These are phyloP conservation scores for Lactifluus volemus DNA, from an alignment of 768 basidiomycete genomes.

Conservation along the genomic window DNA sequence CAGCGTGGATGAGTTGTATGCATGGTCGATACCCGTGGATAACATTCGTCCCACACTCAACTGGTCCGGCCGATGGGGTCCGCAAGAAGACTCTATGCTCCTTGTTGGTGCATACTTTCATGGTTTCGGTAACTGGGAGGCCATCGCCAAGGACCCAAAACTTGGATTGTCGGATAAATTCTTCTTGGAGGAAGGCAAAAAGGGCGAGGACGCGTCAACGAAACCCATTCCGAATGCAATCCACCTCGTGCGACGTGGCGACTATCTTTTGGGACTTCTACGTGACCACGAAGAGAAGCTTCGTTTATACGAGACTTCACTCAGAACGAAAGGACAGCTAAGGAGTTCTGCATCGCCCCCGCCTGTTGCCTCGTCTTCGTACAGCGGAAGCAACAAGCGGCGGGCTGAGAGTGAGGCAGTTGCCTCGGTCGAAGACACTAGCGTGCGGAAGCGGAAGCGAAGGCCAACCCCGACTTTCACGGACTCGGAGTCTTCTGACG, in stretches of 20 bases:
- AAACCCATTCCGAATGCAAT: constrained; percentile 95
- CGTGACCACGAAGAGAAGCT: constrained; percentile 87
- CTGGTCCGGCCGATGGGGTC: constrained; percentile 95
- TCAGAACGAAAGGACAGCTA: constrained; percentile 59
- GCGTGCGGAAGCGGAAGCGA: constrained; percentile 72
- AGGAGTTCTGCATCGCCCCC: constrained; percentile 75
- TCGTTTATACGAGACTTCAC: constrained; percentile 76
- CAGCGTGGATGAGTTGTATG: constrained; percentile 54
- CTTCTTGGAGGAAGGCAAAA: constrained; percentile 97
- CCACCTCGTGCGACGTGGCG: constrained; percentile 93
- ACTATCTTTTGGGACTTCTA: constrained; percentile 79
- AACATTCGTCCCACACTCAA: constrained; percentile 90
- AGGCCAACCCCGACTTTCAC: constrained; percentile 96
- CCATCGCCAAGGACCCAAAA: constrained; percentile 79
- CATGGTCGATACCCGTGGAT: constrained; percentile 86
- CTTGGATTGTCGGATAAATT: constrained; percentile 87
- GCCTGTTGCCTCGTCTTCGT: constrained; percentile 59
- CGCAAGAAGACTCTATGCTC: constrained; percentile 88
- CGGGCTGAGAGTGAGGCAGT: constrained; percentile 83
- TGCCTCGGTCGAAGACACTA: constrained; percentile 66
- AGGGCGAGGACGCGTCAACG: constrained; percentile 75
- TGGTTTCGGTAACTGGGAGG: constrained; percentile 97
- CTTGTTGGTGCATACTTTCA: constrained; percentile 89
- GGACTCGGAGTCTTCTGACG: constrained; percentile 86
- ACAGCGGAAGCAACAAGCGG: constrained; percentile 54